Base-by-base conservation (phyloP, 2,329 filamentous ascomycete genomes). In the Sporothrix pseudoabietina region DNA sequence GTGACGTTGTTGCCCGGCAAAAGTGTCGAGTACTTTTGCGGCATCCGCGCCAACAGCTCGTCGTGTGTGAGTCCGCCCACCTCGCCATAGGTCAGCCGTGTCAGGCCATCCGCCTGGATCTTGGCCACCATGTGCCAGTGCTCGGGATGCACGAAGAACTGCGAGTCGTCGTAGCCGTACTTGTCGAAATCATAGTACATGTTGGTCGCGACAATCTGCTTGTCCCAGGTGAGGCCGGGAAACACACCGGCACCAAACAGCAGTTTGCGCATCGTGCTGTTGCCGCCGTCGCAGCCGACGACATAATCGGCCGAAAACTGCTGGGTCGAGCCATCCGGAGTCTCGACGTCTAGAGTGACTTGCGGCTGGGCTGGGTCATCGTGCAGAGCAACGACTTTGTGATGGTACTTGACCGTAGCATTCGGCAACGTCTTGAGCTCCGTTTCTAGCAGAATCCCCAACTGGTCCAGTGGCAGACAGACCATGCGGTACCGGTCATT, bases 41-140 rank as follows among this genome's bases (percentile, higher is more conserved):
- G 84, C 75, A 88, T 87, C 4, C 88, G 83, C 26, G 82, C 82
- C 41, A 83, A 79, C 71, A 89, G 82, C 78, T 90, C 83, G 6
- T 89, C 87, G 41, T 78, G 80, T 0, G 84, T 85, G 16, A 91
- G 82, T 0, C 84, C 85, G 0, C 84, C 81, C 0, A 80, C 80
- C 75, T 91, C 89, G 68, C 88, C 88, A 76, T 91, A 91, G 0
- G 88, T 89, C 47, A 91, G 86, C 14, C 89, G 85, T 81, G 88
- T 91, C 10, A 91, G 79, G 0, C 87, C 87, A 71, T 90, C 87
- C 1, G 80, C 81, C 1, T 85, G 87, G 74, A 91, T 87, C 68
- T 83, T 85, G 1, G 88, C 88, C 1, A 87, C 87, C 87, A 90
- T 89, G 81, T 87, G 83, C 59, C 69, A 70, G 77, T 91, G 83